phyloP scores from a whole-genome alignment of 768 basidiomycete species.

The Agrocybe chaxingu region DNA sequence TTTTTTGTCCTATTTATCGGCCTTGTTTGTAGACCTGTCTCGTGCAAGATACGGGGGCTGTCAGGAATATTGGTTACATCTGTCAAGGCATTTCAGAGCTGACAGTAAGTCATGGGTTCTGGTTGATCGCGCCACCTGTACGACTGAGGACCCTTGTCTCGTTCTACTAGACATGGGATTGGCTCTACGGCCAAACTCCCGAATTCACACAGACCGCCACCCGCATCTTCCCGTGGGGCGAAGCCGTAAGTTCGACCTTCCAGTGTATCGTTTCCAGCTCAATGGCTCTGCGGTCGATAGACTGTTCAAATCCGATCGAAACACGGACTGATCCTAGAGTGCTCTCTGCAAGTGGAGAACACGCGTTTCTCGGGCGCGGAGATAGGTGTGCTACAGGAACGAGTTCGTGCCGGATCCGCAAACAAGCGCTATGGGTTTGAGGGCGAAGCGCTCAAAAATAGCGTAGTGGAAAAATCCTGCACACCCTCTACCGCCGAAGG shows the following conservation, averaged over 20 bases:
- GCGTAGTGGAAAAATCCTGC: not conserved
- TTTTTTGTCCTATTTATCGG: not conserved
- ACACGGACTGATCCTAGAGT: slow-evolving; percentile 61
- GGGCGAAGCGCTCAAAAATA: slow-evolving; percentile 1
- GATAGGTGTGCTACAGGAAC: slow-evolving; percentile 7
- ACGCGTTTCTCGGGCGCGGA: slow-evolving; percentile 11
- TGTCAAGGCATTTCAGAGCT: slow-evolving; percentile 70
- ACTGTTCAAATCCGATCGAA: slow-evolving; percentile 51
- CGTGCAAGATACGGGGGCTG: slow-evolving; percentile 44
- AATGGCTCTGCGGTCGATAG: slow-evolving; percentile 24
- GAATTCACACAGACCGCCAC: slow-evolving; percentile 73
- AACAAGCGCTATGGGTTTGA: slow-evolving; percentile 35
- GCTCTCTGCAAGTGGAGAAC: slow-evolving; percentile 28
- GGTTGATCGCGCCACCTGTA: not conserved
- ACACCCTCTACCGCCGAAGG: not conserved
- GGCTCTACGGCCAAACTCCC: slow-evolving; percentile 91
- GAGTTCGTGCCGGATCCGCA: slow-evolving; percentile 14
- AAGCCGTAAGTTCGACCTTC: slow-evolving; percentile 33
- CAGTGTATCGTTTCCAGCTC: not conserved
- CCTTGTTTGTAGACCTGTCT: slow-evolving; percentile 28
- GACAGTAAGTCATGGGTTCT: slow-evolving; percentile 41
- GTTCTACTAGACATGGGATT: slow-evolving; percentile 75
- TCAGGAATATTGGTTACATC: slow-evolving; percentile 56
- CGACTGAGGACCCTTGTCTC: not conserved
- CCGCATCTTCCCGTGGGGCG: slow-evolving; percentile 49